Percentiles rank a stretch among this genome's conserved stretches.
Evolutionary conservation across 176 grass and related monocot genomes (phyloP).

Genomic region (Oryza officinalis): DNA sequence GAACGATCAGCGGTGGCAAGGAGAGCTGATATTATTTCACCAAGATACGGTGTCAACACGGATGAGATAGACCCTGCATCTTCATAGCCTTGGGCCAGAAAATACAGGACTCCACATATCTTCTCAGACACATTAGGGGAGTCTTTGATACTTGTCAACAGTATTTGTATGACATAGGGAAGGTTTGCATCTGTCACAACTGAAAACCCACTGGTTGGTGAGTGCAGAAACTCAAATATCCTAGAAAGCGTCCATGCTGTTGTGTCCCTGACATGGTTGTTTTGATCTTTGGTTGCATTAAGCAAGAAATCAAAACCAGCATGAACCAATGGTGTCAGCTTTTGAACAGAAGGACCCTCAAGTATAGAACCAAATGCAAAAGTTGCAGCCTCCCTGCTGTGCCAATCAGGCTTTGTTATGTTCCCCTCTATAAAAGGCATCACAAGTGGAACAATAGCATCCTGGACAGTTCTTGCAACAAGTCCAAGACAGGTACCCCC

Average conservation of each 20-base stretch:
- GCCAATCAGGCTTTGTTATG: conserved; percentile 56
- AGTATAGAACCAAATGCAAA: conserved; percentile 65
- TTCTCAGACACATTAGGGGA: conserved; percentile 58
- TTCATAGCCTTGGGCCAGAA: conserved; percentile 55
- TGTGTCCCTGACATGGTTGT: conserved; percentile 59
- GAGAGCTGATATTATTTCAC: conserved; percentile 49
- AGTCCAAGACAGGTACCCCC: conserved; percentile 66
- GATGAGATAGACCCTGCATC: conserved; percentile 48
- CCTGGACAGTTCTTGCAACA: conserved; percentile 46
- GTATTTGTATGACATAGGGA: conserved; percentile 36
- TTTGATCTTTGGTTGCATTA: conserved; percentile 61
- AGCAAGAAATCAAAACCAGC: conserved; percentile 57
- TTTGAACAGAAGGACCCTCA: conserved; percentile 55
- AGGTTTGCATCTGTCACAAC: conserved; percentile 51
- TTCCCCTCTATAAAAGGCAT: conserved; percentile 66
- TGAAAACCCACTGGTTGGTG: conserved; percentile 25
- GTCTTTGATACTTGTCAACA: conserved; percentile 55
- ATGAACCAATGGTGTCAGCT: conserved; percentile 47
- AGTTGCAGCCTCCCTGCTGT: conserved; percentile 56
- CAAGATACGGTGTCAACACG: conserved; percentile 52
- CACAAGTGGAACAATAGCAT: conserved; percentile 56
- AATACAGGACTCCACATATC: conserved; percentile 61
- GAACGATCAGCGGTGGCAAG: conserved; percentile 56
- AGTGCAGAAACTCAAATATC: conserved; percentile 57
- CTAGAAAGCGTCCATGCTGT: conserved; percentile 62